Evolutionary conservation across 2,329 filamentous ascomycete species (phyloP).

Genomic region (Colletotrichum trifolii): DNA sequence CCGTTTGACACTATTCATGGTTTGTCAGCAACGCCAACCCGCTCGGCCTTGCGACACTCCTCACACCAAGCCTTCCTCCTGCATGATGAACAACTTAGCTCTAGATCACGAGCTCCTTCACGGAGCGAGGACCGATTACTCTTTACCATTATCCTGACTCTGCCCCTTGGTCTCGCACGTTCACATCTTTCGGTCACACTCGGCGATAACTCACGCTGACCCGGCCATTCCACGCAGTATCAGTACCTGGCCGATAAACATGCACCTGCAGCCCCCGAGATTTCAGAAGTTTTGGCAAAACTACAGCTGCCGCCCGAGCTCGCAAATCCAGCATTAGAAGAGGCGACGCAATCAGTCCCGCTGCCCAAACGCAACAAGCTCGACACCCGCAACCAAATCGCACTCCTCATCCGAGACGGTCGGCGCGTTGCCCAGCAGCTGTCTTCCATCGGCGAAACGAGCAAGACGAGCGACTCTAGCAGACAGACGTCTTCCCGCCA

Average conservation of each 20-base stretch:
- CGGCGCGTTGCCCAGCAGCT: slow-evolving; percentile 67
- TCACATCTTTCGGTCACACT: slow-evolving; percentile 25
- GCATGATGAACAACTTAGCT: slow-evolving; percentile 73
- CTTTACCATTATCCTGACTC: slow-evolving; percentile 56
- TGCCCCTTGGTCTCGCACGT: slow-evolving; percentile 21
- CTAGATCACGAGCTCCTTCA: slow-evolving; percentile 81
- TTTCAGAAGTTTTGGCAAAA: slow-evolving; percentile 74
- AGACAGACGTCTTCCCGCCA: slow-evolving; percentile 59
- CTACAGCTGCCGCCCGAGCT: slow-evolving; percentile 71
- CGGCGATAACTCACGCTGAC: slow-evolving; percentile 36
- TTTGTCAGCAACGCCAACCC: slow-evolving; percentile 34
- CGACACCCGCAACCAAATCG: slow-evolving; percentile 67
- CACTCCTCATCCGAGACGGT: slow-evolving; percentile 72
- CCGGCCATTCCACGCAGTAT: slow-evolving; percentile 56
- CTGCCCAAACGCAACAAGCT: slow-evolving; percentile 60
- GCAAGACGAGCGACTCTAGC: slow-evolving; percentile 63
- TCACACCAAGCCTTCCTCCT: slow-evolving; percentile 31
- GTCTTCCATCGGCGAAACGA: slow-evolving; percentile 59
- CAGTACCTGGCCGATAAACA: slow-evolving; percentile 75
- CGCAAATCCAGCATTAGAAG: slow-evolving; percentile 58
- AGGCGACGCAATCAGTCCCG: slow-evolving; percentile 62
- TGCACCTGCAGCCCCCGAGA: slow-evolving; percentile 72
- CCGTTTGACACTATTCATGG: slow-evolving; percentile 23
- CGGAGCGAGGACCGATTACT: slow-evolving; percentile 72
- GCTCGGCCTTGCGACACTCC: slow-evolving; percentile 17